These are phyloP conservation scores for Pelargonium australe DNA, from an alignment of 441 rosid genomes.

Conservation along the genomic window DNA sequence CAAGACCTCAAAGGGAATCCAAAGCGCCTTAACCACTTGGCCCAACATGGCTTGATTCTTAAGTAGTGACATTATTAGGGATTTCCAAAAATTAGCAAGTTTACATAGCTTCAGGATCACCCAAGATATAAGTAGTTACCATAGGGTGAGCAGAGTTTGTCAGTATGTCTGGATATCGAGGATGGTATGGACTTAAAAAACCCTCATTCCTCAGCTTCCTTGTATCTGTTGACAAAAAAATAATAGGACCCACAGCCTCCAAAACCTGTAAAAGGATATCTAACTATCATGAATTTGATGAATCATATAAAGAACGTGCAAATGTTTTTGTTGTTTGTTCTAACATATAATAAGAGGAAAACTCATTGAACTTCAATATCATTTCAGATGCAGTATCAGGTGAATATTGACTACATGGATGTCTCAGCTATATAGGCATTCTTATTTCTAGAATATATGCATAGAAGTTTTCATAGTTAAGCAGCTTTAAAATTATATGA, in stretches of 20 bases:
- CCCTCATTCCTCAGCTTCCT: conserved; percentile 98
- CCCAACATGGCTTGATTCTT: background rate
- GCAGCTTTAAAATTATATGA: background rate
- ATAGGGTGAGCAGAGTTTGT: conserved; percentile 99
- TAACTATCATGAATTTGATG: conserved; percentile 12
- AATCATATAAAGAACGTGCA: background rate
- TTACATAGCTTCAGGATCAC: conserved; percentile 9
- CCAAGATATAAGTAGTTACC: conserved; percentile 40
- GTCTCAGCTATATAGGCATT: conserved; percentile 8
- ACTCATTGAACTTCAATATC: conserved; percentile 8
- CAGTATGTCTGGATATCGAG: conserved; percentile 96
- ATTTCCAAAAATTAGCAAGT: background rate
- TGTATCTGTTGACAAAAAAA: conserved; percentile 93
- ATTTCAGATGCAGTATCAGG: conserved; percentile 6
- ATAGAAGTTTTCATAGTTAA: conserved; percentile 1
- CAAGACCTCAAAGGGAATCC: too few species aligned
- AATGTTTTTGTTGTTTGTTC: background rate
- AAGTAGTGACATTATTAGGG: background rate
- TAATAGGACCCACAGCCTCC: conserved; percentile 98
- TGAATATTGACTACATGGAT: conserved; percentile 11
- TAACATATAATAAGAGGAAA: background rate
- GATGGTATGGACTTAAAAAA: conserved; percentile 97
- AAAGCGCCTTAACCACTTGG: too few species aligned
- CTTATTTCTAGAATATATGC: background rate
- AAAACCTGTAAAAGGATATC: conserved; percentile 57